Base-by-base conservation (phyloP, 2,329 filamentous ascomycete genomes). In the Diaporthe ilicicola region DNA sequence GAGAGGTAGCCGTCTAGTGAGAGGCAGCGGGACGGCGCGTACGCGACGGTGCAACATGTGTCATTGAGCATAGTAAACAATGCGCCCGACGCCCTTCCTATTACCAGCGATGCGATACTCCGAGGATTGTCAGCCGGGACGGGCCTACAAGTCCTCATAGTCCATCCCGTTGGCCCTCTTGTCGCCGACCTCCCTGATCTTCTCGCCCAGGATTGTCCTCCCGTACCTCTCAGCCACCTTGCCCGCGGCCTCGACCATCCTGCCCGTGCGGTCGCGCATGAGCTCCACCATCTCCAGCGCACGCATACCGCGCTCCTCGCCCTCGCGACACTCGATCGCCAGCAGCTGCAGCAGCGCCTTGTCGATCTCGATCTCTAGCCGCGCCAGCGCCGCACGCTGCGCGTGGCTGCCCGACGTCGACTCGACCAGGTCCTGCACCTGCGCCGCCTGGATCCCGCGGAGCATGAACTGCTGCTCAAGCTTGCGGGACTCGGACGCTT, bases 281-380 rank as follows among this genome's bases (percentile, higher is more conserved):
- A 99, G 85, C 73, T 89, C 87, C 37, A 97, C 96, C 77, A 98
- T 88, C 82, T 99, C 97, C 44, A 99, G 84, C 0, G 95, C 95
- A 75, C 95, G 94, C 94, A 98, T 98, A 7, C 95, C 95, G 37
- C 93, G 88, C 74, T 98, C 95, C 80, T 99, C 96, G 54, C 94
- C 94, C 75, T 96, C 94, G 72, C 94, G 90, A 80, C 96, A 99
- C 84, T 98, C 96, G 8, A 92, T 85, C 2, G 94, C 95, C 78
- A 99, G 85, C 79, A 98, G 88, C 84, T 98, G 94, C 74, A 99
- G 84, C 64, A 99, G 85, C 53, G 92, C 90, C 84, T 97, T 97
- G 84, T 99, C 95, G 46, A 97, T 90, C 54, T 97, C 94, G 54
- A 97, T 84, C 80, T 97, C 93, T 69, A 94, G 87, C 48, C 90